Base-by-base conservation (phyloP, 768 basidiomycete species). In the Lactarius hatsudake region DNA sequence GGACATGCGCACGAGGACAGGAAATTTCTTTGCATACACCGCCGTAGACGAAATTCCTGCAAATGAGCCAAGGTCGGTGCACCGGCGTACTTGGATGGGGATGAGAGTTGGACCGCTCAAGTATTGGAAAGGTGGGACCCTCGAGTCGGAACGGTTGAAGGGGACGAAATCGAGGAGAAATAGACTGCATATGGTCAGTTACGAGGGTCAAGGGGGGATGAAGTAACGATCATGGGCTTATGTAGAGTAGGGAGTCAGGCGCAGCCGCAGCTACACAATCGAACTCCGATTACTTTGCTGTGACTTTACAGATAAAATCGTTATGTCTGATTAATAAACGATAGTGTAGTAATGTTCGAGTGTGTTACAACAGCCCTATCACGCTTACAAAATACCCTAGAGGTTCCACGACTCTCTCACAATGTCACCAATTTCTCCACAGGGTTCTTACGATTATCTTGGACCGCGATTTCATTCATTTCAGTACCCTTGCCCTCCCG, bases 1-100 rank as follows among this genome's bases (percentile, higher is more conserved):
- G 28, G 17, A 64, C 59, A 64, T 68, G 67, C 7, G 45, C 58
- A 30, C 58, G 62, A 2, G 26, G 34, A n/a, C 67, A 68, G 10
- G 9, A 0, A n/a, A 0, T 20, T 10, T 59, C 28, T 9, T 20
- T 13, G 54, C 66, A 67, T 30, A 30, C 1, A 45, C 66, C 66
- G 0, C 9, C 0, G 63, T 36, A 67, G 23, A 60, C 17, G 58
- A 55, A 67, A 26, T 34, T 20, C 15, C 66, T 67, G 32, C 66
- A 67, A 34, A 67, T 67, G 1, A 28, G 0, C 10, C 58, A 23
- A 56, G 66, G 32, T 20, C 10, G 20, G 2, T 32, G 53, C 8
- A 48, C n/a, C 9, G n/a, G 48, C 20, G 5, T 12, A 5, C 9
- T 23, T 48, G n/a, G 18, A 40, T 3, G 0, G 1, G 34, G 6